Evolutionary conservation across 106 monocot species (phyloP), one percentile per base, ranked within the genome.

Genomic region (Dendrobium nobile): DNA sequence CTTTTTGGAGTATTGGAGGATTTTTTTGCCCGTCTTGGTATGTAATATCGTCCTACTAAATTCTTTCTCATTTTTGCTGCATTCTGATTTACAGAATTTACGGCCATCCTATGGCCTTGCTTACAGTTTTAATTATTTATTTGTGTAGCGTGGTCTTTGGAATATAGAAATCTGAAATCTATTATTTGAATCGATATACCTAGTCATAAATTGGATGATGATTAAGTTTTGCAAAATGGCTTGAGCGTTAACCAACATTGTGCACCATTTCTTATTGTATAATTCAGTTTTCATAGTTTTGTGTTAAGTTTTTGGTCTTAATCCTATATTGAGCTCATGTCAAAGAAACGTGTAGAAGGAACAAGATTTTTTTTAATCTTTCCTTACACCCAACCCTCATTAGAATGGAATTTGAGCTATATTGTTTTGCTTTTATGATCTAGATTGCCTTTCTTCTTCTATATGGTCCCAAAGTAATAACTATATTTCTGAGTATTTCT

Each of bases 11-110:
- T 98, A 27, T 79, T 98, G 84, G 89, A 88, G 67, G 95, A 91
- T 47, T 98, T 98, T 89, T 95, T 98, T 90, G 55, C 89, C 48
- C 88, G 91, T 0, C 98, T 98, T 84, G 98, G 98, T 98, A 88
- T 78, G 81, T 24, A 17, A 24, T 15, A 16, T 17, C 18, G 7
- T 7, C 22, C 13, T 7, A 43, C 28, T 74, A 20, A 20, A 20
- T 8, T n/a, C 9, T 74, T 74, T 74, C 20, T 18, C 17, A 43
- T 74, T 18, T 74, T 74, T 19, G 43, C 22, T 68, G 7, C 33
- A 31, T 70, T 16, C 18, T 70, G 70, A 70, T 26, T 22, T 67
- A 26, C 6, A 9, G 9, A 67, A 41, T 40, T 73, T 40, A 41
- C 40, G 24, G n/a, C 22, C 17, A 43, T 19, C 8, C n/a, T n/a